phyloP scores from a whole-genome alignment of 345 rosid species.

The Noccaea bulbosa region DNA sequence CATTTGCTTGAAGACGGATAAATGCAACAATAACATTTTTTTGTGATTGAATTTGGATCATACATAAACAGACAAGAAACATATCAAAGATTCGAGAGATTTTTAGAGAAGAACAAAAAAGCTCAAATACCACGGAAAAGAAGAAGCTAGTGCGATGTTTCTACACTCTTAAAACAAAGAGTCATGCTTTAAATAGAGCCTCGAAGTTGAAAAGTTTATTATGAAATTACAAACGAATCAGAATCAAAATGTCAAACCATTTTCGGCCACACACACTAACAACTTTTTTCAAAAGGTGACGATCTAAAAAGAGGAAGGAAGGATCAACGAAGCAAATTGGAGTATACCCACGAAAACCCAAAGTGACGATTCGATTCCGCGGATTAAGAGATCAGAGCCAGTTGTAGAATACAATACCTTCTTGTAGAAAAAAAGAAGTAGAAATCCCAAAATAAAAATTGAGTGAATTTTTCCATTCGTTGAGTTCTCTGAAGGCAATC shows the following conservation, averaged over 20 bases:
- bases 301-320: constrained; percentile 17
- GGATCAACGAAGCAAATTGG: constrained; percentile 5
- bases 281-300: constrained; percentile 19
- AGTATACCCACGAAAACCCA: constrained; percentile 8
- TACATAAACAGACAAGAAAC: neutral
- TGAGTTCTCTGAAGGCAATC: no score
- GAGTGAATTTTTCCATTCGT: neutral
- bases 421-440: neutral
- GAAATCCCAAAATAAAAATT: neutral
- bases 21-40: neutral
- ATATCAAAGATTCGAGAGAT: neutral
- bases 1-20: neutral
- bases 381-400: constrained; percentile 16
- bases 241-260: constrained; percentile 34
- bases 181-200: constrained; percentile 16
- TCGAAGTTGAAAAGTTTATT: constrained; percentile 3
- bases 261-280: neutral
- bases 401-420: constrained; percentile 39
- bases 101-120: no score
- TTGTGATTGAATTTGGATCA: neutral
- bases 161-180: neutral
- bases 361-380: constrained; percentile 41
- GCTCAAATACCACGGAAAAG: constrained; percentile 12
- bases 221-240: constrained; percentile 34
- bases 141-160: constrained; percentile 25